Evolutionary conservation across 2,329 filamentous ascomycete species (phyloP).

Genomic region (Clonostachys sp.): DNA sequence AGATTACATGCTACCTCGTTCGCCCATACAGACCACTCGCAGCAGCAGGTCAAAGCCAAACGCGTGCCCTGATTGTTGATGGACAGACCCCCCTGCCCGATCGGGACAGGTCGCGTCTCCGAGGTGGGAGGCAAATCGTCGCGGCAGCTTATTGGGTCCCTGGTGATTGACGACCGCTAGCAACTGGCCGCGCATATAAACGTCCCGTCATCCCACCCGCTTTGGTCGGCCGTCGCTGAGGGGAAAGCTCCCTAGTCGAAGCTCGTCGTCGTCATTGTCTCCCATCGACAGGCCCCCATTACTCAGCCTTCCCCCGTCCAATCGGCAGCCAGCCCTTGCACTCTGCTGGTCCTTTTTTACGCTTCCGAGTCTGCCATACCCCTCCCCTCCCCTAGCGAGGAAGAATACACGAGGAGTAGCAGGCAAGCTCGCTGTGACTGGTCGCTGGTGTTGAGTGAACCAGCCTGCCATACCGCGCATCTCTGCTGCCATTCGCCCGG

Average conservation of each 20-base stretch:
- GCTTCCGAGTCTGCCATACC: not conserved
- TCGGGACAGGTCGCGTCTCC: not conserved
- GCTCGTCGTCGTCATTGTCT: no score
- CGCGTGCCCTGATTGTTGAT: not conserved
- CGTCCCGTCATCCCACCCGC: constrained; percentile 33
- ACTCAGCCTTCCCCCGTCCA: not conserved
- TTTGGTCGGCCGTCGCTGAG: no score
- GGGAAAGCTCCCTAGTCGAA: no score
- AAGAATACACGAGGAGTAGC: no score
- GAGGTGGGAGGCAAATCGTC: not conserved
- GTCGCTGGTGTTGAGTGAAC: no score
- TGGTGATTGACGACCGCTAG: not conserved
- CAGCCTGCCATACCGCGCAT: no score
- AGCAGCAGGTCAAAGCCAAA: no score
- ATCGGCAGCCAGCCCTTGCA: not conserved
- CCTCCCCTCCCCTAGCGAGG: not conserved
- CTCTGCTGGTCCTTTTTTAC: not conserved
- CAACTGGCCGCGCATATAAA: constrained; percentile 39
- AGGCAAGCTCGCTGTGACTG: no score
- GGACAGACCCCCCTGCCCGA: not conserved
- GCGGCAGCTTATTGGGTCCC: not conserved
- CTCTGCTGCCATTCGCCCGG: no score
- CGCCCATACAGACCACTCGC: no score
- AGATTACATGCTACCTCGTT: no score
- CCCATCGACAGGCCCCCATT: not conserved